phyloP scores from a whole-genome alignment of 164 flowering plant species.

The Piper longum region DNA sequence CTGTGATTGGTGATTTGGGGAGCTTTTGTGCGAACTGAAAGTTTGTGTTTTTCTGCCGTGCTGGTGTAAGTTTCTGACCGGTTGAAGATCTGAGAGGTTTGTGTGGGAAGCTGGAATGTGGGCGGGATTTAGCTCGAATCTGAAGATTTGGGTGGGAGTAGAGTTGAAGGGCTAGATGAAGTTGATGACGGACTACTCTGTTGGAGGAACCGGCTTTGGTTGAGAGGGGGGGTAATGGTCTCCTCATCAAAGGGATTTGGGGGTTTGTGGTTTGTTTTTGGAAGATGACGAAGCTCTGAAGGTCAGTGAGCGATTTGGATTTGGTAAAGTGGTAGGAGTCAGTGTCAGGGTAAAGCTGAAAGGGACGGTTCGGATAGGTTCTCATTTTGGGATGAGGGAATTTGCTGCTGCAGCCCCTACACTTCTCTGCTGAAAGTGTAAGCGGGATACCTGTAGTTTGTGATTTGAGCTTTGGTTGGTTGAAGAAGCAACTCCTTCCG shows the following conservation, averaged over 20 bases:
- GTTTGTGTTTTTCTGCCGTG: background rate
- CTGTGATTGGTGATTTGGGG: background rate
- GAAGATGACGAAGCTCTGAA: background rate
- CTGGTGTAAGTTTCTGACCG: no score
- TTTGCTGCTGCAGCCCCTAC: background rate
- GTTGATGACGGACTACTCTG: slow-evolving; percentile 4
- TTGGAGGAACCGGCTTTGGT: slow-evolving; percentile 9
- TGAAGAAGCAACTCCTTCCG: background rate
- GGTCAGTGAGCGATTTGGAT: background rate
- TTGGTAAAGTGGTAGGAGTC: background rate
- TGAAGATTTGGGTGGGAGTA: background rate
- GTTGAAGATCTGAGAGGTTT: no score
- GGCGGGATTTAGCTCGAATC: background rate
- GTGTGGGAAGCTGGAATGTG: background rate
- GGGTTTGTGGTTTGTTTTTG: background rate
- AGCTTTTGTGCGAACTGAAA: background rate
- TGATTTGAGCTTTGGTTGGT: background rate
- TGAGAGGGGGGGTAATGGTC: background rate
- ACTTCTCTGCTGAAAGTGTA: background rate
- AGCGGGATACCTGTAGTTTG: background rate
- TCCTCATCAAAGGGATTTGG: background rate
- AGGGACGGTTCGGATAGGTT: slow-evolving; percentile 8
- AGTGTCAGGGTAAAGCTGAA: slow-evolving; percentile 3
- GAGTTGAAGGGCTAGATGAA: slow-evolving; percentile 4
- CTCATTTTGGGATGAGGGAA: background rate